Evolutionary conservation across 1,139 yeast species (phyloP).

Genomic region (Kurtzmaniella quercitrusa): DNA sequence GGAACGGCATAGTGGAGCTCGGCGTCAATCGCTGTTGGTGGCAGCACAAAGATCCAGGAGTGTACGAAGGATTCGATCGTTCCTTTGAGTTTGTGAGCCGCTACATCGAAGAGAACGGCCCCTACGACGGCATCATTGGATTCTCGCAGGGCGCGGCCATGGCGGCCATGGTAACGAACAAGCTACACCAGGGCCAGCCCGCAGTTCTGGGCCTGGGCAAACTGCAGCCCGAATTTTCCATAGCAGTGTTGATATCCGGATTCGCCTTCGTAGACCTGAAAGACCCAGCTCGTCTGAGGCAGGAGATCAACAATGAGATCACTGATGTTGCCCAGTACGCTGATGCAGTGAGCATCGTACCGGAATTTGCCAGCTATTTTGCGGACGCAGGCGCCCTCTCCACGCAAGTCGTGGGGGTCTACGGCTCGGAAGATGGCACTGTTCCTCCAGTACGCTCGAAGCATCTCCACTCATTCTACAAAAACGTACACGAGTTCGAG

Average conservation of each 20-base stretch:
- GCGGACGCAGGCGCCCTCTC: slow-evolving; percentile 11
- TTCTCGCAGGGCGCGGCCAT: slow-evolving; percentile 94
- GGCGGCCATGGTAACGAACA: slow-evolving; percentile 53
- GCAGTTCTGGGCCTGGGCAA: slow-evolving; percentile 58
- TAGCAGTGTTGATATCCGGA: slow-evolving; percentile 50
- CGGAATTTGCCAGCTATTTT: slow-evolving; percentile 16
- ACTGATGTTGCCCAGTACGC: slow-evolving; percentile 16
- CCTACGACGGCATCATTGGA: slow-evolving; percentile 84
- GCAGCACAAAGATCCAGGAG: slow-evolving; percentile 22
- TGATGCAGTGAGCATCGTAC: slow-evolving; percentile 14
- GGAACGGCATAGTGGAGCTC: slow-evolving; percentile 34
- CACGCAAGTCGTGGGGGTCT: slow-evolving; percentile 26
- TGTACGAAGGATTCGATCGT: slow-evolving; percentile 30
- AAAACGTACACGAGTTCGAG: slow-evolving; percentile 14
- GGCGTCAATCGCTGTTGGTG: slow-evolving; percentile 53
- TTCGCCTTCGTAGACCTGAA: slow-evolving; percentile 49
- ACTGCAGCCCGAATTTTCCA: slow-evolving; percentile 37
- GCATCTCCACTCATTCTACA: slow-evolving; percentile 20
- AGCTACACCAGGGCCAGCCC: slow-evolving; percentile 89
- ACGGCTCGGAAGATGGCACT: slow-evolving; percentile 29
- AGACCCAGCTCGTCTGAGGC: slow-evolving; percentile 14
- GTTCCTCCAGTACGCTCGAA: slow-evolving; percentile 32
- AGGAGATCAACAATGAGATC: slow-evolving; percentile 16
- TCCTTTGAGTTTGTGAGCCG: slow-evolving; percentile 41
- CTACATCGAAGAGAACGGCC: slow-evolving; percentile 67